phyloP scores from a whole-genome alignment of 2,329 filamentous ascomycete species.

The Colletotrichum eremochloae region DNA sequence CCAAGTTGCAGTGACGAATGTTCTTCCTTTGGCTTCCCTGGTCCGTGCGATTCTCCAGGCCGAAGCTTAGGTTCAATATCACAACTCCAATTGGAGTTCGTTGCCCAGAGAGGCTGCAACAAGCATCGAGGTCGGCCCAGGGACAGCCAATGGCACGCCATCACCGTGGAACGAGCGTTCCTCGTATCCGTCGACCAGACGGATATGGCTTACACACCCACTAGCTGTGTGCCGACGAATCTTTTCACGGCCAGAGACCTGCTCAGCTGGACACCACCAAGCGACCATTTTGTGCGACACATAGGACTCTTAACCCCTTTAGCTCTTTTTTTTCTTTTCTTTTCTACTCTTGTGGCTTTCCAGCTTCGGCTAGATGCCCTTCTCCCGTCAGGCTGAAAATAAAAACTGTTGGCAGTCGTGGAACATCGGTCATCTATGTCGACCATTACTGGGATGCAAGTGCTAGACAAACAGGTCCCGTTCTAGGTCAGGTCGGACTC shows the following conservation, averaged over 20 bases:
- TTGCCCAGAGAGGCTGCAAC: background rate
- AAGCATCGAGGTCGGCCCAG: background rate
- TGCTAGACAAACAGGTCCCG: background rate
- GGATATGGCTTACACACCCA: constrained; percentile 11
- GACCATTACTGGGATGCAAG: background rate
- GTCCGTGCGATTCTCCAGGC: background rate
- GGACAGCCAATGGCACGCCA: background rate
- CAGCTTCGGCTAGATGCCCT: background rate
- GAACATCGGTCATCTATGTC: too few relatives aligned
- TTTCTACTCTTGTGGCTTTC: background rate
- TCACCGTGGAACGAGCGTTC: too few relatives aligned
- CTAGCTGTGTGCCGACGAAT: background rate
- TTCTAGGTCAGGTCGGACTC: background rate
- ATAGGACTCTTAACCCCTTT: background rate
- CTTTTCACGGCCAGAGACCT: background rate
- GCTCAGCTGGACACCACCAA: background rate
- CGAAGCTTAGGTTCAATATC: background rate
- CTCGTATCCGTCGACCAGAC: background rate
- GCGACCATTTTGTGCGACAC: background rate
- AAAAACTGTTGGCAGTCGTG: background rate
- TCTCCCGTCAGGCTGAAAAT: background rate
- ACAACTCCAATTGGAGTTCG: background rate
- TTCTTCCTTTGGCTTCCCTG: background rate
- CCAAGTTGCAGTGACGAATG: background rate
- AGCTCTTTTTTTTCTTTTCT: background rate